These are phyloP conservation scores for Sanghuangporus baumii DNA, from an alignment of 1,284 basidiomycete species.

Conservation along the genomic window DNA sequence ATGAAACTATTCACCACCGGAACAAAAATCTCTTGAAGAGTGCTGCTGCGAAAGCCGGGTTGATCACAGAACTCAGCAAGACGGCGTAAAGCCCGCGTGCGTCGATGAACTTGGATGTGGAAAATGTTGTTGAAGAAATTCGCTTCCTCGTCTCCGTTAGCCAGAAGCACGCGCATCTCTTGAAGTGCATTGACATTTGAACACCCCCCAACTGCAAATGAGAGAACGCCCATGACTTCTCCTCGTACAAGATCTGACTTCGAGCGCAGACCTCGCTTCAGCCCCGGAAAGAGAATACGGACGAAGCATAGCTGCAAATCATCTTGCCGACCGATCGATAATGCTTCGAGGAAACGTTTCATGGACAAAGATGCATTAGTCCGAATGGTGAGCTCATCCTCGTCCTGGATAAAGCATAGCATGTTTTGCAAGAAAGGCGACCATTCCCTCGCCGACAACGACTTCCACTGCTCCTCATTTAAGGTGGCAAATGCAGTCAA, in stretches of 20 bases:
- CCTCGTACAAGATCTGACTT: conserved; percentile 85
- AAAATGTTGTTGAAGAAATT: conserved; percentile 97
- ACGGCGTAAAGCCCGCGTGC: conserved; percentile 82
- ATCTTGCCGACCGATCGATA: conserved; percentile 32
- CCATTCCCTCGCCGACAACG: conserved; percentile 66
- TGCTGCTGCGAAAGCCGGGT: conserved; percentile 64
- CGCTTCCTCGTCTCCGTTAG: conserved; percentile 89
- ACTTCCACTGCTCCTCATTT: conserved; percentile 56
- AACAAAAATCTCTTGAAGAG: conserved; percentile 79
- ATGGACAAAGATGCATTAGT: conserved; percentile 78
- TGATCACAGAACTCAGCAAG: conserved; percentile 79
- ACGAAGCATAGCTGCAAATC: conserved; percentile 55
- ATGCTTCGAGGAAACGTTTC: conserved; percentile 71
- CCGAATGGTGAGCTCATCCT: conserved; percentile 84
- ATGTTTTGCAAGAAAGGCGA: conserved; percentile 80
- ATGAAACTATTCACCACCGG: conserved; percentile 87
- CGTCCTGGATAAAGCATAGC: conserved; percentile 85
- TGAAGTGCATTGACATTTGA: conserved; percentile 54
- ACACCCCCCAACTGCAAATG: conserved; percentile 70
- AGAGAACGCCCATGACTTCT: conserved; percentile 81
- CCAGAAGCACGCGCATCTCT: conserved; percentile 82
- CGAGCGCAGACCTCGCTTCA: conserved; percentile 79
- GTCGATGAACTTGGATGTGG: conserved; percentile 91
- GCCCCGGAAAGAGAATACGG: conserved; percentile 69
- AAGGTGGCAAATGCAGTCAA: conserved; percentile 73